Evolutionary conservation across 805 yeast species (phyloP), one percentile per base, ranked within the genome.

Genomic region (Wickerhamomyces silvicola): DNA sequence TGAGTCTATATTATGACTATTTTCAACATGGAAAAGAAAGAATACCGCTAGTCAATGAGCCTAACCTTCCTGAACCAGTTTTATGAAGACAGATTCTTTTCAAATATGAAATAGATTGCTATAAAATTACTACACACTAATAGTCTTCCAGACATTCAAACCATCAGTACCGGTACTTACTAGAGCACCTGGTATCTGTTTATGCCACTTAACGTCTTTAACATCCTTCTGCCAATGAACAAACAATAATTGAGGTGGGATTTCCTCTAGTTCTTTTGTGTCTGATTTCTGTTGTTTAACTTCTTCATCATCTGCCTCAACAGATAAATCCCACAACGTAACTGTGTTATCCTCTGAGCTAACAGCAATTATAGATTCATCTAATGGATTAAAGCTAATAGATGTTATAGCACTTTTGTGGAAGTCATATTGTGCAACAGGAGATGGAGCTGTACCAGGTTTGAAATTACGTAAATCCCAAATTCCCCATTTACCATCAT

Each of bases 211-310:
- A 30, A 90, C 96, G 57, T 92, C 98, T 66, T 92, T 92, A 33
- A 90, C 97, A 52, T 92, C 94, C 48, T 79, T 78, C 66, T 92
- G 98, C 97, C 97, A 92, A 59, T 92, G 98, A 27, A 90, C 95
- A 63, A 92, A 92, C 56, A 92, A 66, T 50, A 92, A 69, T 60
- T 92, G 98, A 15, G 97, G 92, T 12, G 98, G 98, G 42, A 90
- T 84, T 49, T 82, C 94, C 44, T 78, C 79, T 44, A 92, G 66
- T 48, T 88, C 97, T 46, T 72, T 71, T 24, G 78, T 72, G 48
- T 81, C 92, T 36, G 75, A 71, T 47, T 76, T 73, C 62, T 90
- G 97, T 52, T 81, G 82, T 36, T 83, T 77, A 44, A 90, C 82
- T 60, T 90, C 98, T 54, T 90, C 97, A 54, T 92, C 97, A 58